These are phyloP conservation scores for Oenanthe javanica DNA, from an alignment of 140 eudicot genomes.

Conservation along the genomic window DNA sequence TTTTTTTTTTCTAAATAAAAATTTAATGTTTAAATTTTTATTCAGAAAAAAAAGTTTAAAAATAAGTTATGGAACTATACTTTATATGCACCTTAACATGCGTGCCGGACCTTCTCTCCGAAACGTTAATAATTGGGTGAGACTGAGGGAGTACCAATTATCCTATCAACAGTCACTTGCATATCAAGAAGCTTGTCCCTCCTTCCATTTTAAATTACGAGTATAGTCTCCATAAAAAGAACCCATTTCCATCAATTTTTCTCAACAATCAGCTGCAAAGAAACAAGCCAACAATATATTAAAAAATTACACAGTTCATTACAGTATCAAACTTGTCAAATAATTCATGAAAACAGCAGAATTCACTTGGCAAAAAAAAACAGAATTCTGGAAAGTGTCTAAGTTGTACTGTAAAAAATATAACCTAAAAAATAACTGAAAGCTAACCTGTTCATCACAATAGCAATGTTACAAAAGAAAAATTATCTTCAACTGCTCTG, in stretches of 20 bases:
- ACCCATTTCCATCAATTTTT: background rate
- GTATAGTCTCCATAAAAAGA: background rate
- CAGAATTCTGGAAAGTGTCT: background rate
- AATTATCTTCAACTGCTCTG: constrained; percentile 1
- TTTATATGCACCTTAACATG: no score
- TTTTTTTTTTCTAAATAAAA: no score
- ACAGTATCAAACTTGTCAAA: background rate
- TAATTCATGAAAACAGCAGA: background rate
- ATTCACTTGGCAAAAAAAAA: no score
- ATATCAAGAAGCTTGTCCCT: background rate
- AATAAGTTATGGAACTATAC: no score
- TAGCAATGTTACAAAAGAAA: background rate
- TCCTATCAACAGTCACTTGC: background rate
- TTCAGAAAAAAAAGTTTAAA: no score
- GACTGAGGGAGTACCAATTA: no score
- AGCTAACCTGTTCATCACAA: background rate
- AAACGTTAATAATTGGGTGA: no score
- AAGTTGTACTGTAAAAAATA: background rate
- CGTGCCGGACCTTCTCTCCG: no score
- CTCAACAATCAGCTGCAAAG: background rate
- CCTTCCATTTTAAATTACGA: background rate
- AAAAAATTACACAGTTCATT: background rate
- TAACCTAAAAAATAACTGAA: background rate
- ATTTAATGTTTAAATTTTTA: no score
- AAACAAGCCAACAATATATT: background rate